Evolutionary conservation across 371 early-diverging fungal genomes (phyloP).

Genomic region (Phascolomyces articulosus): DNA sequence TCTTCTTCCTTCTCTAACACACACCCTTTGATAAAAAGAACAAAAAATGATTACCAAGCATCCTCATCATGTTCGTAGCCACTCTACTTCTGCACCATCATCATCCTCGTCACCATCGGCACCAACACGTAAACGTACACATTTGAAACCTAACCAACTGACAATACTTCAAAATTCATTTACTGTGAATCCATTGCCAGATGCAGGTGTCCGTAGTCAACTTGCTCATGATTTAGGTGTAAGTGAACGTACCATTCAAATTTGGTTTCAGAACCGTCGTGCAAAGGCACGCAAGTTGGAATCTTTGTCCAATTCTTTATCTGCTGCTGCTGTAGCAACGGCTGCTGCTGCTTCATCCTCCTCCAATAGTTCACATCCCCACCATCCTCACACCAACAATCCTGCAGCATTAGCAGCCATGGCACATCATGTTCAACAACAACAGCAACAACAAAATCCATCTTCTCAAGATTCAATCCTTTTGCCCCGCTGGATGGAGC

Average conservation of each 20-base stretch:
- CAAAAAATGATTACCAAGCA: neutral
- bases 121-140: constrained; percentile 32
- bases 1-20: too few species aligned
- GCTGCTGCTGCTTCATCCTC: neutral
- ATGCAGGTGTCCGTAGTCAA: constrained; percentile 28
- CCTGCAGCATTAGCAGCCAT: too few species aligned
- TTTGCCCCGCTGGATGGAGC: constrained; percentile 12
- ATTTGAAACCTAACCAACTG: constrained; percentile 23
- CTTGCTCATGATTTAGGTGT: constrained; percentile 40
- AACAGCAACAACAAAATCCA: neutral
- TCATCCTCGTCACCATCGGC: neutral
- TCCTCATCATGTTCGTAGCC: neutral
- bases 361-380: neutral
- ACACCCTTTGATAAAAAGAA: neutral
- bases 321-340: neutral
- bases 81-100: neutral
- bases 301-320: constrained; percentile 7
- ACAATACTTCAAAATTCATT: constrained; percentile 42
- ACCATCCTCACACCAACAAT: neutral
- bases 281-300: constrained; percentile 55
- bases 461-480: neutral
- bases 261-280: constrained; percentile 96
- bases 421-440: neutral
- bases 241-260: constrained; percentile 76
- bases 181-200: constrained; percentile 40